Conservation (phyloP, 208 protist species). For the Leishmania martiniquensis region DNA sequence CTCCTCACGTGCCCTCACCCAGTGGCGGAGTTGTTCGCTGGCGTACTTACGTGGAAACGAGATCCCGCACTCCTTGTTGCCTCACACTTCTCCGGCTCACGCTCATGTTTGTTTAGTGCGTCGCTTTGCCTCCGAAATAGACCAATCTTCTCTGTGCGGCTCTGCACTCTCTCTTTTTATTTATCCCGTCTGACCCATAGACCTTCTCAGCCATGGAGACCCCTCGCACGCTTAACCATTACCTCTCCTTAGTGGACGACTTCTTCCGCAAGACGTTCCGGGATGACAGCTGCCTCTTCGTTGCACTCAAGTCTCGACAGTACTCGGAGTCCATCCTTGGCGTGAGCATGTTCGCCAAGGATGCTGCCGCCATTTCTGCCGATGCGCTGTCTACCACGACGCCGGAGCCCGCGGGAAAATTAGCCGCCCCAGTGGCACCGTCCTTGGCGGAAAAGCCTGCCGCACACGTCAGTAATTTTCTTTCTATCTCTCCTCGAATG, state of each 20-base stretch:
- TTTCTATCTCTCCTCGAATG: conserved; percentile 80
- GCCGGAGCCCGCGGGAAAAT: background rate
- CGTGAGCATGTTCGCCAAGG: conserved; percentile 42
- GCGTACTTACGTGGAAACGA: no score
- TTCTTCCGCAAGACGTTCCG: conserved; percentile 90
- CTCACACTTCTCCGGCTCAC: no score
- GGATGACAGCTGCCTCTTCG: conserved; percentile 70
- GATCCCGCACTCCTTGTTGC: no score
- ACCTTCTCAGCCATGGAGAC: conserved; percentile 50
- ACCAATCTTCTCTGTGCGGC: background rate
- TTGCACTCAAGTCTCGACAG: conserved; percentile 79
- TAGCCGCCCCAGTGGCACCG: background rate
- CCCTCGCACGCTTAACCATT: conserved; percentile 66
- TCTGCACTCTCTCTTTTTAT: background rate
- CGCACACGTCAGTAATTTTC: conserved; percentile 28
- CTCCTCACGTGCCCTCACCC: no score
- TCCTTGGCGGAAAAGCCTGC: background rate
- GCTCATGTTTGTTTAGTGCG: no score
- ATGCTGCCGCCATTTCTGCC: conserved; percentile 13
- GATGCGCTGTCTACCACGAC: conserved; percentile 1
- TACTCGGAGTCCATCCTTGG: conserved; percentile 57
- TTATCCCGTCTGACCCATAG: background rate
- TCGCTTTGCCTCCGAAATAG: background rate
- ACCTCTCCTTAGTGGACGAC: conserved; percentile 84
- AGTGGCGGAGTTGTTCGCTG: no score